Percentiles rank a stretch among this genome's conserved stretches.
Conservation (phyloP, 805 yeast genomes). For the Priceomyces castillae region DNA sequence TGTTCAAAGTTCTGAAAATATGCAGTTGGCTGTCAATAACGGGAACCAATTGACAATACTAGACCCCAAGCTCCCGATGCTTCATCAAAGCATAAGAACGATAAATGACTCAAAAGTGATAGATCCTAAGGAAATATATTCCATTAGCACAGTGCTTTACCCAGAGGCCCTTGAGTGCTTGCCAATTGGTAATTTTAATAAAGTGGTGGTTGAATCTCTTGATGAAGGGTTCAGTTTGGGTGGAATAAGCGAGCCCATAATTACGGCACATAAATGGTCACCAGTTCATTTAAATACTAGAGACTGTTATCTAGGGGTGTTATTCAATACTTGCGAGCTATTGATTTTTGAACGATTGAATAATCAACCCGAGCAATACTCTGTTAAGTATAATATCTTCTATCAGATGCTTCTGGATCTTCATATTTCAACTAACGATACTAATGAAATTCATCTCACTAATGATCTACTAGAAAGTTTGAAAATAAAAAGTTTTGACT, state of each 20-base stretch:
- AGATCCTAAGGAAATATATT: slow-evolving; percentile 26
- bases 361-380: slow-evolving; percentile 21
- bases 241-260: slow-evolving; percentile 30
- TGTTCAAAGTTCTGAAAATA: slow-evolving; percentile 33
- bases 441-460: slow-evolving; percentile 19
- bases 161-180: slow-evolving; percentile 25
- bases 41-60: slow-evolving; percentile 31
- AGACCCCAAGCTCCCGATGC: slow-evolving; percentile 38
- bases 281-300: slow-evolving; percentile 19
- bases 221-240: slow-evolving; percentile 30
- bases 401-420: slow-evolving; percentile 23
- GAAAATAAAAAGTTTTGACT: slow-evolving; percentile 27
- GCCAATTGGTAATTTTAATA: slow-evolving; percentile 29
- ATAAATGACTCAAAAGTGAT: slow-evolving; percentile 16
- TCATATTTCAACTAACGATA: slow-evolving; percentile 14
- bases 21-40: slow-evolving; percentile 35
- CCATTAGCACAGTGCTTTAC: slow-evolving; percentile 22
- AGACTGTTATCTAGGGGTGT: slow-evolving; percentile 30
- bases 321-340: slow-evolving; percentile 39
- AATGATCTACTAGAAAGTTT: slow-evolving; percentile 20
- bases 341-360: slow-evolving; percentile 28
- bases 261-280: slow-evolving; percentile 37
- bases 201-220: slow-evolving; percentile 21
- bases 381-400: slow-evolving; percentile 25
- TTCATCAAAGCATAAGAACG: slow-evolving; percentile 23